Evolutionary conservation across 495 filamentous ascomycete species (phyloP), one percentile per base, ranked within the genome.

Genomic region (Patellaria atrata): DNA sequence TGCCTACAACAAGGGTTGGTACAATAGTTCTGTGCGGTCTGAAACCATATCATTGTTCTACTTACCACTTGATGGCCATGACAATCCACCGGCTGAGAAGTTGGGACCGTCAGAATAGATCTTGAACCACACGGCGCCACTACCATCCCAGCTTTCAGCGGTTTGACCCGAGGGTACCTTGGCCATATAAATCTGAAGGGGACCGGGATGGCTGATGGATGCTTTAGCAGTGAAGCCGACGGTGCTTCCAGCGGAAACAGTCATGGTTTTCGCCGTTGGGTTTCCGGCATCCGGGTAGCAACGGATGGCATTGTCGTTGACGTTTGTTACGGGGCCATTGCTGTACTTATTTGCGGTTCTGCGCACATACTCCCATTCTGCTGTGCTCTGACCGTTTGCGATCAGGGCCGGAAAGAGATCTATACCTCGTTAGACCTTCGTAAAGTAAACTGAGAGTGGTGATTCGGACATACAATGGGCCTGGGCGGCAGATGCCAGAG

Each of bases 91-190:
- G 3, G 23, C 15, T 9, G 21, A 22, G 12, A 13, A 28, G 50
- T 27, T 15, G 45, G 64, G 63, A 35, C 48, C 59, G 12, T 57
- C 49, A 2, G 65, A 54, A 28, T 58, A 47, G 32, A 71, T 60
- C 55, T 71, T 71, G 54, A 67, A 71, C 62, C 62, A 67, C 10
- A 56, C 57, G 5, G 40, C 34, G 5, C 63, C 62, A 1, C 55
- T 56, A n/a, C 57, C 64, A 35, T 68, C 43, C 38, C 42, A 43
- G 27, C 29, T 33, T 35, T 3, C 41, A 32, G 23, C 48, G 29
- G 37, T 52, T 39, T 4, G 40, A 23, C 25, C 47, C 26, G 19
- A 20, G 12, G 35, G 40, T 14, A 45, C 48, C 38, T 45, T 41
- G 13, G 27, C 37, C 33, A 52, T 28, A 39, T 52, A 52, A 11